These are phyloP conservation scores for Alternaria brassicicola DNA, from an alignment of 2,329 filamentous ascomycete species.

Conservation along the genomic window DNA sequence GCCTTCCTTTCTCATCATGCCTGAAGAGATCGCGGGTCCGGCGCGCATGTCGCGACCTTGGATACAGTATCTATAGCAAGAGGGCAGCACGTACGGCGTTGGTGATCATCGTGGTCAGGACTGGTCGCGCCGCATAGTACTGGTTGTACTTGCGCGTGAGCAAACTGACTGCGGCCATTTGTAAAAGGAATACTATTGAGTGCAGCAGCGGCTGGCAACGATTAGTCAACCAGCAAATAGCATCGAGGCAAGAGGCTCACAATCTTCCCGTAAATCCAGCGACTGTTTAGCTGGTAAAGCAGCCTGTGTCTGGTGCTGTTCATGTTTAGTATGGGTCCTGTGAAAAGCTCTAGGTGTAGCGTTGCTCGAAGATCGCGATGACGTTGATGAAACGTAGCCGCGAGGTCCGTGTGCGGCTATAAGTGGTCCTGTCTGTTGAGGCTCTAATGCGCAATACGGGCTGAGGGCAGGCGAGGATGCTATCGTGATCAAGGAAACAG, in stretches of 20 bases:
- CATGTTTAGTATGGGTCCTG: constrained; percentile 37
- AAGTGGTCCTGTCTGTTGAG: constrained; percentile 15
- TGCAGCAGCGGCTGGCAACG: constrained; percentile 79
- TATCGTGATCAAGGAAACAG: constrained; percentile 7
- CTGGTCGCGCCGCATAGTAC: constrained; percentile 90
- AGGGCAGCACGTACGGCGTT: constrained; percentile 72
- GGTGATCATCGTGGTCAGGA: constrained; percentile 98
- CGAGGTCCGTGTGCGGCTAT: constrained; percentile 25
- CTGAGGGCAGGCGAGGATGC: constrained; percentile 4
- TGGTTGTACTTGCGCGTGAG: constrained; percentile 87
- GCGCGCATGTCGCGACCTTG: neutral
- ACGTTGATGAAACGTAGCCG: constrained; percentile 36
- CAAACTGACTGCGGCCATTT: constrained; percentile 84
- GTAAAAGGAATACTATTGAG: constrained; percentile 80
- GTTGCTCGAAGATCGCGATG: constrained; percentile 32
- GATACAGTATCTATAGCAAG: neutral
- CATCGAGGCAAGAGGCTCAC: constrained; percentile 56
- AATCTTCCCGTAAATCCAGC: constrained; percentile 74
- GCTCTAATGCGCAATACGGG: constrained; percentile 3
- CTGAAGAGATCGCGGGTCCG: neutral
- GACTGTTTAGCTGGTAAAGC: constrained; percentile 69
- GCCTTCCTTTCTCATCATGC: neutral
- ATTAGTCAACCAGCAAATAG: constrained; percentile 11
- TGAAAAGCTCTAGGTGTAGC: constrained; percentile 22
- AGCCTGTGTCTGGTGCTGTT: constrained; percentile 61